Conservation (phyloP, 2,329 filamentous ascomycete genomes). For the Metarhizium brunneum region DNA sequence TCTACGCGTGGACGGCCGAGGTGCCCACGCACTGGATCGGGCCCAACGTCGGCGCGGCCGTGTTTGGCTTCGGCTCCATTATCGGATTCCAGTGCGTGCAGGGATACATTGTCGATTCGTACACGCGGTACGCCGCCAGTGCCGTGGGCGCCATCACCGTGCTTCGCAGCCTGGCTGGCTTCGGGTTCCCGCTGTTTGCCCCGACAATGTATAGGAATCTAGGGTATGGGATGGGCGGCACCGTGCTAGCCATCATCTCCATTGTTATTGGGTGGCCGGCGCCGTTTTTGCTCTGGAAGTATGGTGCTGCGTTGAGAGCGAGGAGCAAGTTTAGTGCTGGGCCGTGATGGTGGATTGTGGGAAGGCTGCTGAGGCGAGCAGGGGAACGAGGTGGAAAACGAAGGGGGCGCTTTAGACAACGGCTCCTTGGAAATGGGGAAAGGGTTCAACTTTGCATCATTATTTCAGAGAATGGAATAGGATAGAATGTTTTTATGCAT, state of each 20-base stretch:
- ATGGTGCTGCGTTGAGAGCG: conserved; percentile 28
- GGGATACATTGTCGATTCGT: conserved; percentile 37
- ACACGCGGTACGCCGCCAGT: conserved; percentile 35
- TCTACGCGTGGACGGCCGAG: conserved; percentile 38
- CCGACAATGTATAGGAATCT: conserved; percentile 33
- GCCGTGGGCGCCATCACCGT: conserved; percentile 35
- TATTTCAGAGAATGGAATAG: no score
- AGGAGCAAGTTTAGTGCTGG: conserved; percentile 15
- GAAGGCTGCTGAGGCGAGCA: no score
- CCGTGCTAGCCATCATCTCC: conserved; percentile 29
- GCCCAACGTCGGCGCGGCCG: conserved; percentile 32
- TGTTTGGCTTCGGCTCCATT: conserved; percentile 30
- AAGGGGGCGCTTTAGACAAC: no score
- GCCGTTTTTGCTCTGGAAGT: conserved; percentile 35
- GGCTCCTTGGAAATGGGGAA: no score
- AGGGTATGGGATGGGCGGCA: conserved; percentile 33
- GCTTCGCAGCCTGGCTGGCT: conserved; percentile 37
- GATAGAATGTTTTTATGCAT: no score
- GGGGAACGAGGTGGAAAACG: no score
- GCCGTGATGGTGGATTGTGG: background rate
- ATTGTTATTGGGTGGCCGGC: conserved; percentile 32
- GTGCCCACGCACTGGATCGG: conserved; percentile 33
- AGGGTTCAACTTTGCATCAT: no score
- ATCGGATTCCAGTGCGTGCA: conserved; percentile 35
- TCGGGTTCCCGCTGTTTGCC: conserved; percentile 43